A percentile compares a stretch with the other conserved stretches of the same genome.
Evolutionary conservation across 352 stramenopile genomes (phyloP).

Genomic region (Pythium myriotylum): DNA sequence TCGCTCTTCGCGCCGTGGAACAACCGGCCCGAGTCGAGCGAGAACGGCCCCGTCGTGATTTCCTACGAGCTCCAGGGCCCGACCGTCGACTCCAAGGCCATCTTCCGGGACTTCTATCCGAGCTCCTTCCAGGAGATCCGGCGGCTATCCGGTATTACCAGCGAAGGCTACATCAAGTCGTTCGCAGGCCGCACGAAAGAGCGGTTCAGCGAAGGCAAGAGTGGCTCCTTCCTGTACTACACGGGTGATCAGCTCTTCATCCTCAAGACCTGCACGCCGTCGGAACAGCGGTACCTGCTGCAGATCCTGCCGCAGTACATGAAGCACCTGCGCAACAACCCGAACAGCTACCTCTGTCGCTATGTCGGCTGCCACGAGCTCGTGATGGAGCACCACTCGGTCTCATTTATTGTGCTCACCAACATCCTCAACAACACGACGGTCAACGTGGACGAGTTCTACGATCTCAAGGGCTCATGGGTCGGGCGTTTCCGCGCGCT

Average conservation of each 20-base stretch:
- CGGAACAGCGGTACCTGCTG: slow-evolving; percentile 81
- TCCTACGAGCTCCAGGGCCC: slow-evolving; percentile 73
- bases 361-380: slow-evolving; percentile 90
- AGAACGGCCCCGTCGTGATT: slow-evolving; percentile 46
- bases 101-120: slow-evolving; percentile 86
- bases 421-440: slow-evolving; percentile 88
- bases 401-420: slow-evolving; percentile 88
- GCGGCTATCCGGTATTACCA: slow-evolving; percentile 74
- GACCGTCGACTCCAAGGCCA: slow-evolving; percentile 46
- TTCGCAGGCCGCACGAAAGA: slow-evolving; percentile 82
- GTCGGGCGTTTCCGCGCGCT: slow-evolving; percentile 75
- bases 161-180: slow-evolving; percentile 75
- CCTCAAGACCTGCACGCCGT: slow-evolving; percentile 87
- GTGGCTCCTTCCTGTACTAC: slow-evolving; percentile 90
- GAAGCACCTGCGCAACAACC: slow-evolving; percentile 72
- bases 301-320: slow-evolving; percentile 90
- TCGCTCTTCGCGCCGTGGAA: slow-evolving; percentile 75
- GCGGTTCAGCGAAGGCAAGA: slow-evolving; percentile 90
- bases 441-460: slow-evolving; percentile 87
- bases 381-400: slow-evolving; percentile 83
- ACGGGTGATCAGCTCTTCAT: slow-evolving; percentile 89
- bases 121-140: slow-evolving; percentile 83
- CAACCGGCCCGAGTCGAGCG: slow-evolving; percentile 34
- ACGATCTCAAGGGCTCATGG: slow-evolving; percentile 91
- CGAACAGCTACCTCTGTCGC: slow-evolving; percentile 87